Percentiles rank a stretch among this genome's conserved stretches.
phyloP scores from a whole-genome alignment of 352 stramenopile genomes.

The Phytopythium cucurbitacearum region DNA sequence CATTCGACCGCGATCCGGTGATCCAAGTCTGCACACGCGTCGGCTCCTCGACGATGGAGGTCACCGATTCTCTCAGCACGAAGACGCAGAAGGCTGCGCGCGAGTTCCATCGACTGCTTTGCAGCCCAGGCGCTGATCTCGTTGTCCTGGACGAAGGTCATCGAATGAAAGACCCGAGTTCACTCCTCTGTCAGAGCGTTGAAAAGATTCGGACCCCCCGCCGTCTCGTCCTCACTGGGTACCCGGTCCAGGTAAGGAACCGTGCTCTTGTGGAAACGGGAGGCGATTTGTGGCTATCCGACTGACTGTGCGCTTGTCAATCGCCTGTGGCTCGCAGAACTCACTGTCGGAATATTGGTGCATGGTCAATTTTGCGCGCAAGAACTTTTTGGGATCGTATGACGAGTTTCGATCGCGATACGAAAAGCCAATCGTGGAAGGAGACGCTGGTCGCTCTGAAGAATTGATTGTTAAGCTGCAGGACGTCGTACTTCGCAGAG shows the following conservation, averaged over 20 bases:
- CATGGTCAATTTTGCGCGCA: conserved; percentile 88
- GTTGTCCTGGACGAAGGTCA: conserved; percentile 88
- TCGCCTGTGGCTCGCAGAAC: conserved; percentile 66
- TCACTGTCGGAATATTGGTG: conserved; percentile 91
- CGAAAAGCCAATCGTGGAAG: conserved; percentile 79
- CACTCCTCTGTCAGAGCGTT: conserved; percentile 78
- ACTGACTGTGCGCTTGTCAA: background rate
- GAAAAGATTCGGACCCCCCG: conserved; percentile 67
- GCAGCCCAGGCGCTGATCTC: conserved; percentile 62
- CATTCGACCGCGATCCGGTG: conserved; percentile 29
- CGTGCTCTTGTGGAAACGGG: background rate
- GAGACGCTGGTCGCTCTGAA: conserved; percentile 43
- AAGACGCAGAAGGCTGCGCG: conserved; percentile 51
- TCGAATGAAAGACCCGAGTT: conserved; percentile 83
- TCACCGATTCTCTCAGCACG: conserved; percentile 40
- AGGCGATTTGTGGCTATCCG: no score
- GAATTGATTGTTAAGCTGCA: conserved; percentile 67
- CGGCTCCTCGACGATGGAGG: conserved; percentile 57
- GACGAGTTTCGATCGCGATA: conserved; percentile 76
- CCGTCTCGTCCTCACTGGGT: conserved; percentile 91
- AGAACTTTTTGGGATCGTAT: conserved; percentile 65
- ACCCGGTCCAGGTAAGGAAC: conserved; percentile 76
- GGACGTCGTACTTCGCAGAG: conserved; percentile 69
- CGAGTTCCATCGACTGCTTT: conserved; percentile 52
- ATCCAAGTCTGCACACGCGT: conserved; percentile 70